A percentile compares a stretch with the other conserved stretches of the same genome.
These are phyloP conservation scores for Fusarium mundagurra DNA, from an alignment of 2,329 filamentous ascomycete genomes.

Conservation along the genomic window DNA sequence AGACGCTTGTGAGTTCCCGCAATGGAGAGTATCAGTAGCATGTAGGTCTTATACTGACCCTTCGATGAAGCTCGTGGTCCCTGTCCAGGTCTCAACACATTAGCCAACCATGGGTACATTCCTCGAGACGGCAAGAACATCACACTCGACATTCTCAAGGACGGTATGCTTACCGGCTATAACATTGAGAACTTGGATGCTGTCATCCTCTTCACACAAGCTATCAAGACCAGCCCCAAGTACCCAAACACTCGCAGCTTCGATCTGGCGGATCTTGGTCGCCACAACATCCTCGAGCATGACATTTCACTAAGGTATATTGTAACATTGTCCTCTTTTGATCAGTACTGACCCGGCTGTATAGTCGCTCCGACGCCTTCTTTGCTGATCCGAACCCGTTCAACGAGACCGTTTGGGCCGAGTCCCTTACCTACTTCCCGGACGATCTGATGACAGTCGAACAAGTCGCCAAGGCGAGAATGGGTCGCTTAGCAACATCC, in stretches of 20 bases:
- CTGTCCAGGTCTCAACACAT: conserved; percentile 1
- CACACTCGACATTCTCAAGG: not conserved
- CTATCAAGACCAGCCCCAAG: conserved; percentile 4
- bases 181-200: conserved; percentile 6
- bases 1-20: not conserved
- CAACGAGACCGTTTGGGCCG: not conserved
- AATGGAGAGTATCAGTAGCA: not conserved
- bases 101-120: conserved; percentile 13
- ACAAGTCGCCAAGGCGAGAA: conserved; percentile 2
- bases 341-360: too few relatives aligned
- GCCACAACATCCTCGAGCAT: conserved; percentile 2
- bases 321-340: too few relatives aligned
- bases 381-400: conserved; percentile 6
- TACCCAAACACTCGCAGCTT: not conserved
- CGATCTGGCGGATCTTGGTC: not conserved
- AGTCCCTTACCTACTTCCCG: not conserved
- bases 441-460: conserved; percentile 5
- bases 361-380: conserved; percentile 2
- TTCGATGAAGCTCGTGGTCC: not conserved
- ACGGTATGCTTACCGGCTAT: not conserved
- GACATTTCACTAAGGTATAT: conserved; percentile 4
- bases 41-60: not conserved
- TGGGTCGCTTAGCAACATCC: not conserved
- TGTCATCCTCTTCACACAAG: not conserved
- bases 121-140: conserved; percentile 2